These are phyloP conservation scores for Mycena alexandri DNA, from an alignment of 768 basidiomycete species.

Conservation along the genomic window DNA sequence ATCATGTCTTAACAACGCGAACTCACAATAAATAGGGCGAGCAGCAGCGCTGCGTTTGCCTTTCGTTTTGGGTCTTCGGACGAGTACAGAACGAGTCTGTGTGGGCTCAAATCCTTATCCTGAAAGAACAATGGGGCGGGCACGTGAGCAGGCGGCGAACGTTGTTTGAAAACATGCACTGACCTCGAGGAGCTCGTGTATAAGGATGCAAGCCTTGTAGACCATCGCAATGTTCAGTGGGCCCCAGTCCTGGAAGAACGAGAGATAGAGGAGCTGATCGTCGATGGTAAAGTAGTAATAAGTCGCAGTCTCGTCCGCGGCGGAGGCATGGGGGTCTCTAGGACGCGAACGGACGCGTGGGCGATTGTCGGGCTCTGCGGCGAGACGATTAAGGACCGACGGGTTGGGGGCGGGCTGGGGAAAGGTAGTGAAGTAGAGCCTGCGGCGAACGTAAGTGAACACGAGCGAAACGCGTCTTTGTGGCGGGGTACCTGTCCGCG, in stretches of 20 bases:
- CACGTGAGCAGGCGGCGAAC: conserved; percentile 57
- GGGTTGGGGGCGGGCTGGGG: conserved; percentile 79
- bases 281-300: conserved; percentile 96
- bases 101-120: conserved; percentile 81
- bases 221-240: conserved; percentile 94
- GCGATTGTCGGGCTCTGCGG: conserved; percentile 63
- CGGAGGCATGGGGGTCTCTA: conserved; percentile 69
- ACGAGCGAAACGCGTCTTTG: conserved; percentile 32
- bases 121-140: conserved; percentile 50
- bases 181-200: conserved; percentile 90
- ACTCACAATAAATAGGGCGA: conserved; percentile 93
- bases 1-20: conserved; percentile 22
- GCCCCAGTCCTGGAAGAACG: conserved; percentile 96
- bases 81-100: conserved; percentile 89
- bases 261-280: conserved; percentile 91
- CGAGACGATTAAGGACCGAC: conserved; percentile 71
- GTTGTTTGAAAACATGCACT: conserved; percentile 42
- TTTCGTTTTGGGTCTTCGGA: conserved; percentile 88
- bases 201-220: conserved; percentile 91
- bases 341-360: conserved; percentile 75
- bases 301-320: conserved; percentile 79
- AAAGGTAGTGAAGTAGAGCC: conserved; percentile 93
- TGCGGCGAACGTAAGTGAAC: conserved; percentile 46
- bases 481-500: conserved; percentile 70
- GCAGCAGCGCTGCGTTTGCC: conserved; percentile 94